phyloP scores from a whole-genome alignment of 1,284 basidiomycete genomes.

The Apiotrichum laibachii region DNA sequence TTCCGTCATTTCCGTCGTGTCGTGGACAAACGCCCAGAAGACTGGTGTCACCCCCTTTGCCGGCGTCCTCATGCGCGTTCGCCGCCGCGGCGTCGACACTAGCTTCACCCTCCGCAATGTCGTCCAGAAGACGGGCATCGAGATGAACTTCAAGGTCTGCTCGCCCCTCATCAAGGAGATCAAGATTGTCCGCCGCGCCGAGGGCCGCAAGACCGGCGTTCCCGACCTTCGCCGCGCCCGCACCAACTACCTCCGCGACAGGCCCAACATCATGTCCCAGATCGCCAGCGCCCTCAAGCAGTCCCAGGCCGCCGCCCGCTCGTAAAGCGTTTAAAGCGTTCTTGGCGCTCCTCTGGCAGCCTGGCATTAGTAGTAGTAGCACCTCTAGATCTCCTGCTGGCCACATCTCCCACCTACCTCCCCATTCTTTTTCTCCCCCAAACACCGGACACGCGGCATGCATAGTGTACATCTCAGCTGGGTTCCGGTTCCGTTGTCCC shows the following conservation, averaged over 20 bases:
- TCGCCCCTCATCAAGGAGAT: conserved; percentile 83
- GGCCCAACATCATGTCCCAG: conserved; percentile 43
- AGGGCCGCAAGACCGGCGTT: conserved; percentile 37
- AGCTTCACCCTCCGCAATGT: conserved; percentile 81
- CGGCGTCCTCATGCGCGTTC: conserved; percentile 76
- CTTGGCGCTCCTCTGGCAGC: too few relatives aligned
- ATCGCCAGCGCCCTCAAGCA: conserved; percentile 48
- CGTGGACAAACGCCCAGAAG: conserved; percentile 53
- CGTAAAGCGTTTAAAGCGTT: not conserved
- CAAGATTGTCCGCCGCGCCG: conserved; percentile 57
- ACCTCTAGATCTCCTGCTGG: not conserved
- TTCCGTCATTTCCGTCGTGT: conserved; percentile 70
- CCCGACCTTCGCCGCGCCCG: conserved; percentile 43
- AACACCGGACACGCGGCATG: conserved; percentile 19
- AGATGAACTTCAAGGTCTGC: conserved; percentile 81
- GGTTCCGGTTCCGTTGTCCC: not conserved
- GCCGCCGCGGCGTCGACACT: conserved; percentile 76
- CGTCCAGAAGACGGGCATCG: conserved; percentile 80
- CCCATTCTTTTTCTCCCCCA: not conserved
- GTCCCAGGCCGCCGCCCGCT: conserved; percentile 11
- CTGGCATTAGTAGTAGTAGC: not conserved
- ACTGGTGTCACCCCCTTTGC: conserved; percentile 70
- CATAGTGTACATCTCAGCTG: conserved; percentile 26
- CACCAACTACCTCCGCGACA: conserved; percentile 49
- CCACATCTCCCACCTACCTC: not conserved